Conservation (phyloP, 257 asterid genomes). For the Nyctanthes arbortristis region DNA sequence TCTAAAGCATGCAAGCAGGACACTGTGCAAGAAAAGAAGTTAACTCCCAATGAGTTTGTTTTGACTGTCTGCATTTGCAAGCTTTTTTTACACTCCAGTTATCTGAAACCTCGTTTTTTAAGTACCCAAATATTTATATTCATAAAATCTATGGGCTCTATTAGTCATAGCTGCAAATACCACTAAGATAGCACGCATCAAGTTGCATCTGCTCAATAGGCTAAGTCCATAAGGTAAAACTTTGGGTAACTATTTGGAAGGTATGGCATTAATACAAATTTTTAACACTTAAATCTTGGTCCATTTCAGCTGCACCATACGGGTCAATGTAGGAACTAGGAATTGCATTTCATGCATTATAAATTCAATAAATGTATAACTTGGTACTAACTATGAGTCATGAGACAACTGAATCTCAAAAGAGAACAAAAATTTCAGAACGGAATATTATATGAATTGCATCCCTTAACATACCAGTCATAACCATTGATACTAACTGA, state of each 20-base stretch:
- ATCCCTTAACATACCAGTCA: not conserved
- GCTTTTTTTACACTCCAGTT: no score
- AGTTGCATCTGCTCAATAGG: not conserved
- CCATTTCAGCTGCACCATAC: not conserved
- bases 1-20: not conserved
- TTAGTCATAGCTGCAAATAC: not conserved
- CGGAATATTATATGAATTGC: not conserved
- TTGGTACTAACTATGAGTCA: not conserved
- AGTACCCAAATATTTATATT: slow-evolving; percentile 1
- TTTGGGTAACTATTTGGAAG: not conserved
- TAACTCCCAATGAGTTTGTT: not conserved
- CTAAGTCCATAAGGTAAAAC: not conserved
- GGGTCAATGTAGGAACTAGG: not conserved
- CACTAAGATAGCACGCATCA: not conserved
- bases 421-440: not conserved
- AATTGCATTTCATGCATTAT: not conserved
- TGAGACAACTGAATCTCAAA: not conserved
- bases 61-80: not conserved
- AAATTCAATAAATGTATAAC: not conserved
- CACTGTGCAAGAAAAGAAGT: not conserved
- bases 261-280: not conserved
- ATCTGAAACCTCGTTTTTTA: not conserved
- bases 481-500: not conserved
- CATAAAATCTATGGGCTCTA: slow-evolving; percentile 4
- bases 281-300: not conserved